Conservation (phyloP, 2,329 filamentous ascomycete genomes). For the Penicillium sp. region DNA sequence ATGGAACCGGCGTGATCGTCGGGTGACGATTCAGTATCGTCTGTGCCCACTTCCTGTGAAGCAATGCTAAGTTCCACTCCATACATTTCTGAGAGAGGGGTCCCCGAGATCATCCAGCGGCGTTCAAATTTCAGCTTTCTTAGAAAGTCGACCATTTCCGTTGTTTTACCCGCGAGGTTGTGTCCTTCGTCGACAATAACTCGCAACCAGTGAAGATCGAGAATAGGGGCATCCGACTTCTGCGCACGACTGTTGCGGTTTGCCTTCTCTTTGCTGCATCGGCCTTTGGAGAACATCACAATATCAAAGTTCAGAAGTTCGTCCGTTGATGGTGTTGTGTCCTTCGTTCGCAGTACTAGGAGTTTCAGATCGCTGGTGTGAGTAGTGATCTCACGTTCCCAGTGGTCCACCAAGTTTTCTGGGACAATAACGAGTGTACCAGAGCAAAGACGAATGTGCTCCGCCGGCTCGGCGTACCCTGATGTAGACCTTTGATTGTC, state of each 20-base stretch:
- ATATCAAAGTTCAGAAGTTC: constrained; percentile 70
- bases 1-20: constrained; percentile 27
- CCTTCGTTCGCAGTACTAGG: constrained; percentile 59
- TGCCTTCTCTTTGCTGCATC: constrained; percentile 68
- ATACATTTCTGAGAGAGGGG: constrained; percentile 79
- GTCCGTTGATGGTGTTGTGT: constrained; percentile 56
- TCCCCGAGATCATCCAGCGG: constrained; percentile 88
- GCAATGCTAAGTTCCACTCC: constrained; percentile 66
- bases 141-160: constrained; percentile 56
- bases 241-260: constrained; percentile 47
- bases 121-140: constrained; percentile 62
- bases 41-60: constrained; percentile 39
- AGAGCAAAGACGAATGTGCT: constrained; percentile 61
- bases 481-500: constrained; percentile 44
- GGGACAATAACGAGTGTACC: constrained; percentile 79
- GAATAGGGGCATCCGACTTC: constrained; percentile 59
- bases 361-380: constrained; percentile 69
- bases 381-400: constrained; percentile 75
- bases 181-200: constrained; percentile 94
- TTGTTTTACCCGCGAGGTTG: constrained; percentile 67
- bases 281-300: constrained; percentile 70
- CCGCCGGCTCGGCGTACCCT: constrained; percentile 40
- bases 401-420: constrained; percentile 78
- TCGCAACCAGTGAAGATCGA: constrained; percentile 76
- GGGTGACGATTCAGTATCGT: constrained; percentile 32